A percentile compares a stretch with the other conserved stretches of the same genome.
Conservation (phyloP, 148 eudicot genomes). For the Cornus suecica region DNA sequence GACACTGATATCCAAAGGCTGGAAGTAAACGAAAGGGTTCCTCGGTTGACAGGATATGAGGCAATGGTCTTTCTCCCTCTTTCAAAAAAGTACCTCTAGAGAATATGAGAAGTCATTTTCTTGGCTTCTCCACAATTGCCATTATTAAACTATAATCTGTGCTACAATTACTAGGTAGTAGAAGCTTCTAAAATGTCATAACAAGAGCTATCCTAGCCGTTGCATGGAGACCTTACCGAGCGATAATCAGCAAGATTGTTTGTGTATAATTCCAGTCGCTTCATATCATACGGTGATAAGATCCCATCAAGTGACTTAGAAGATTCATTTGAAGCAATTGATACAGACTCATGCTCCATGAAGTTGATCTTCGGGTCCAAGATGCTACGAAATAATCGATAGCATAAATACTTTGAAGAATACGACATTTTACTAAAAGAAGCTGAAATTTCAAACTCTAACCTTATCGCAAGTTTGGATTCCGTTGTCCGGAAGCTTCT, state of each 20-base stretch:
- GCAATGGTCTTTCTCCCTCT: too few species aligned
- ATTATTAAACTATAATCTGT: background rate
- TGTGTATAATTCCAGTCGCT: conserved; percentile 61
- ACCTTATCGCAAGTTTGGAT: conserved; percentile 98
- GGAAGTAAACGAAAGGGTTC: too few species aligned
- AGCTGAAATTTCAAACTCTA: conserved; percentile 12
- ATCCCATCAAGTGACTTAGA: conserved; percentile 35
- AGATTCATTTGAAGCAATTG: conserved; percentile 28
- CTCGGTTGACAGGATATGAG: too few species aligned
- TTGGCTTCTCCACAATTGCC: too few species aligned
- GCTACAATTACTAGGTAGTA: background rate
- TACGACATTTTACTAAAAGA: background rate
- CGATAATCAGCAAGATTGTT: conserved; percentile 65
- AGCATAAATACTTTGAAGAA: conserved; percentile 14
- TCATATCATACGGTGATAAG: conserved; percentile 53
- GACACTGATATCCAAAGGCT: too few species aligned
- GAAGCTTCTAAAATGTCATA: background rate
- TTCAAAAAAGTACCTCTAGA: too few species aligned
- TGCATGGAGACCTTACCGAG: conserved; percentile 40
- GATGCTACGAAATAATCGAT: conserved; percentile 37
- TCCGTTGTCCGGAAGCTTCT: conserved; percentile 60
- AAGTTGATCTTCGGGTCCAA: conserved; percentile 84
- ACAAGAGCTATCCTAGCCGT: background rate
- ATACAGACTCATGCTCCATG: conserved; percentile 39
- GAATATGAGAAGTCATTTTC: too few species aligned